A percentile compares a stretch with the other conserved stretches of the same genome.
Evolutionary conservation across 305 asterid species (phyloP).

Genomic region (Solanum chacoense): DNA sequence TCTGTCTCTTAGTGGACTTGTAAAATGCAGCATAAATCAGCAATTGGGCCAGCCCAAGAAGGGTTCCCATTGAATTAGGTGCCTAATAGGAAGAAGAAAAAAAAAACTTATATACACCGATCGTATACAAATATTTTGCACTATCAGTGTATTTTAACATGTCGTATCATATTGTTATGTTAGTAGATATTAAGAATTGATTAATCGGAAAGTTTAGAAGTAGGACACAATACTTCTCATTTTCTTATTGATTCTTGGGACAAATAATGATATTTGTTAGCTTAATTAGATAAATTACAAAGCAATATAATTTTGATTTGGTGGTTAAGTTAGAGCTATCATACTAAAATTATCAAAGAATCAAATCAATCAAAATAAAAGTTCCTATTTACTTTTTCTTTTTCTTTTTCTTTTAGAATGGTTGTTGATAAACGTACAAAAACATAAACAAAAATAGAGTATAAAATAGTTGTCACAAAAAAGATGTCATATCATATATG

Average conservation of each 20-base stretch:
- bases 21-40: conserved; percentile 55
- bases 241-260: neutral
- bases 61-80: conserved; percentile 57
- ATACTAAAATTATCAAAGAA: neutral
- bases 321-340: conserved; percentile 2
- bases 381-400: no score
- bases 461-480: neutral
- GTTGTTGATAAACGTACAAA: neutral
- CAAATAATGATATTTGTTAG: neutral
- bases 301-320: neutral
- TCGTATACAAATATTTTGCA: neutral
- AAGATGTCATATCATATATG: neutral
- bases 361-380: neutral
- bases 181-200: neutral
- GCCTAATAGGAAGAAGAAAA: conserved; percentile 18
- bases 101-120: neutral
- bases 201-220: neutral
- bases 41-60: conserved; percentile 64
- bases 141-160: neutral
- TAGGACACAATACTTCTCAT: neutral
- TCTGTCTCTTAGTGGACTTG: conserved; percentile 40
- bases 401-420: no score
- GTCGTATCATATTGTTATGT: neutral
- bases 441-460: neutral
- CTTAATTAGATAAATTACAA: neutral